Evolutionary conservation across 352 stramenopile species (phyloP).

Genomic region (Globisporangium apiculatum): DNA sequence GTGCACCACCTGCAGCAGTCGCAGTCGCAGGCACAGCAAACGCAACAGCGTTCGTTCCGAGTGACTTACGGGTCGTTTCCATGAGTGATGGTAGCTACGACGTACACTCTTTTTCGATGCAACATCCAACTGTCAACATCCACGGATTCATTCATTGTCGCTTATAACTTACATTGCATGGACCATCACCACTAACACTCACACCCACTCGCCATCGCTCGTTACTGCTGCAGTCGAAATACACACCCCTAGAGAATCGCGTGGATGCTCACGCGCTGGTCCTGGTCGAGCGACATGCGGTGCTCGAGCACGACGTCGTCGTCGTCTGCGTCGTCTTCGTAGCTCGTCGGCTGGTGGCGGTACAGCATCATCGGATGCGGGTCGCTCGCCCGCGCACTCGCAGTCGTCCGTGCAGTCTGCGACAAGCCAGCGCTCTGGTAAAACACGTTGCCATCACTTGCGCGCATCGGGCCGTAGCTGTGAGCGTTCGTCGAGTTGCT

Average conservation of each 20-base stretch:
- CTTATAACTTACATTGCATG: not conserved
- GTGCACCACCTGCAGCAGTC: constrained; percentile 3
- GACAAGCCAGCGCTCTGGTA: constrained; percentile 20
- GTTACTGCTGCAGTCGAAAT: not conserved
- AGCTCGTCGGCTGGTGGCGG: constrained; percentile 14
- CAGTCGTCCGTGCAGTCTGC: constrained; percentile 4
- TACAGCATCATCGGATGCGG: constrained; percentile 8
- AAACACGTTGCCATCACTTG: constrained; percentile 42
- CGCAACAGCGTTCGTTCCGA: constrained; percentile 1
- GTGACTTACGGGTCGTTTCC: constrained; percentile 20
- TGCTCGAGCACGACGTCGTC: constrained; percentile 53
- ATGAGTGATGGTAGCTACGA: not conserved
- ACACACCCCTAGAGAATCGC: constrained; percentile 37
- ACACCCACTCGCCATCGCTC: no score
- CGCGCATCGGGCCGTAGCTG: constrained; percentile 6
- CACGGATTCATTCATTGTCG: not conserved
- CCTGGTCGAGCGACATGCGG: constrained; percentile 50
- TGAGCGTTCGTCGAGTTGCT: constrained; percentile 1
- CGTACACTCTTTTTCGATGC: no score
- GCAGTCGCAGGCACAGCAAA: not conserved
- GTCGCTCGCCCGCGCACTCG: constrained; percentile 12
- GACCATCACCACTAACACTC: not conserved
- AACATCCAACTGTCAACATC: not conserved
- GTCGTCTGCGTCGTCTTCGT: constrained; percentile 16
- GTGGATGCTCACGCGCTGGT: constrained; percentile 55